These are phyloP conservation scores for Ophiocordyceps unilateralis DNA, from an alignment of 2,329 filamentous ascomycete genomes.

Conservation along the genomic window DNA sequence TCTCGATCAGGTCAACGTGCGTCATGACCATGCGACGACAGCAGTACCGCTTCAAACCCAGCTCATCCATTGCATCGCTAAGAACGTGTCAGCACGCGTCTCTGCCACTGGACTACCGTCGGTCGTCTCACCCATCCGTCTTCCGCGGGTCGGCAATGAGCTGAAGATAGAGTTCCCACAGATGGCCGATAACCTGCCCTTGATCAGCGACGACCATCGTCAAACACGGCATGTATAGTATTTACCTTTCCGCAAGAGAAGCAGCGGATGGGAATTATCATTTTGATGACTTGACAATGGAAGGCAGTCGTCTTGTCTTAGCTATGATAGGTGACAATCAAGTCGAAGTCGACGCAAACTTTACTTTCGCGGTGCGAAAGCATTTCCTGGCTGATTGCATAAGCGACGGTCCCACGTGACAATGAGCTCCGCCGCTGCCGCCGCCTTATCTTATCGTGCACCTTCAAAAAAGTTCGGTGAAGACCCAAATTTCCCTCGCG, in stretches of 20 bases:
- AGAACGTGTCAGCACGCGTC: background rate
- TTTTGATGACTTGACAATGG: conserved; percentile 26
- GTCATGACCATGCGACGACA: conserved; percentile 99
- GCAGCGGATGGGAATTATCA: conserved; percentile 98
- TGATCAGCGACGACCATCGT: conserved; percentile 12
- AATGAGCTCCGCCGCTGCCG: conserved; percentile 10
- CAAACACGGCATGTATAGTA: background rate
- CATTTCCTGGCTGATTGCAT: background rate
- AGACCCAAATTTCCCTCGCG: conserved; percentile 18
- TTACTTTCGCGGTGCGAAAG: background rate
- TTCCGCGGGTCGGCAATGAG: conserved; percentile 60
- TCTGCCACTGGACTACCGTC: background rate
- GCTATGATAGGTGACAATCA: background rate
- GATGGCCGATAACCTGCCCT: conserved; percentile 75
- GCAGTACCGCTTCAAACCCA: conserved; percentile 91
- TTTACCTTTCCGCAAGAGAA: conserved; percentile 96
- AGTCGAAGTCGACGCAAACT: background rate
- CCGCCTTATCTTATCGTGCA: conserved; percentile 21
- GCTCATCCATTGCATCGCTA: conserved; percentile 89
- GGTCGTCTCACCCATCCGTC: conserved; percentile 43
- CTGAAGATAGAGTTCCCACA: conserved; percentile 91
- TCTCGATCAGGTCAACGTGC: conserved; percentile 96
- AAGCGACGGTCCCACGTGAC: conserved; percentile 9
- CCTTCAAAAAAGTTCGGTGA: background rate
- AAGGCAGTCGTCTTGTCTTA: background rate